Conservation (phyloP, 2,329 filamentous ascomycete species). For the Ustilaginoidea virens region DNA sequence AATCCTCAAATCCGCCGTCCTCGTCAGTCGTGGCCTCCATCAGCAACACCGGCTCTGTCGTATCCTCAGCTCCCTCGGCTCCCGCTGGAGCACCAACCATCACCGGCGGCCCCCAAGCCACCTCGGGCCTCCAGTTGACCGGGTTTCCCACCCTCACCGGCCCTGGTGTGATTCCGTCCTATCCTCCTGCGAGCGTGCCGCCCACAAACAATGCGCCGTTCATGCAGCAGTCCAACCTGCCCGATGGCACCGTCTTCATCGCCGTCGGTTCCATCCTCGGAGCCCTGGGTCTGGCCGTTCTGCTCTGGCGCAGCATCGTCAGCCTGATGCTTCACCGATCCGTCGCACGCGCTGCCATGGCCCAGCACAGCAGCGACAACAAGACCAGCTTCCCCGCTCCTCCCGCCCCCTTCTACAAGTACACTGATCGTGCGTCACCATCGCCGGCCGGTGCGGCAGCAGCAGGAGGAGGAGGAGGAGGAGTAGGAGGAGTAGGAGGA, state of each 20-base stretch:
- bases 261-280: conserved; percentile 79
- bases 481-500: conserved; percentile 22
- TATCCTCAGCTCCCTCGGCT: conserved; percentile 3
- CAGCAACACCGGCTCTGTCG: conserved; percentile 7
- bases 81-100: too few species aligned
- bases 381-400: conserved; percentile 49
- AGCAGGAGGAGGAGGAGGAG: conserved; percentile 18
- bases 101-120: conserved; percentile 7
- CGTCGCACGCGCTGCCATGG: conserved; percentile 70
- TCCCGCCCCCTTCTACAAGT: conserved; percentile 48
- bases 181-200: conserved; percentile 62
- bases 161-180: conserved; percentile 30
- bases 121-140: conserved; percentile 12
- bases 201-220: conserved; percentile 75
- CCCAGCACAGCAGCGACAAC: conserved; percentile 52
- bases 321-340: conserved; percentile 86
- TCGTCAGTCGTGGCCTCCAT: conserved; percentile 7
- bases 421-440: conserved; percentile 42
- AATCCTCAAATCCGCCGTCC: conserved; percentile 1
- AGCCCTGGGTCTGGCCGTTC: conserved; percentile 63
- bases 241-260: conserved; percentile 94
- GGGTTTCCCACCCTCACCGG: conserved; percentile 27
- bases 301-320: conserved; percentile 77
- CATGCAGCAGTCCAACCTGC: conserved; percentile 73
- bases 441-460: too few species aligned